phyloP scores from a whole-genome alignment of 148 eudicot species.

The Polygonum aviculare region DNA sequence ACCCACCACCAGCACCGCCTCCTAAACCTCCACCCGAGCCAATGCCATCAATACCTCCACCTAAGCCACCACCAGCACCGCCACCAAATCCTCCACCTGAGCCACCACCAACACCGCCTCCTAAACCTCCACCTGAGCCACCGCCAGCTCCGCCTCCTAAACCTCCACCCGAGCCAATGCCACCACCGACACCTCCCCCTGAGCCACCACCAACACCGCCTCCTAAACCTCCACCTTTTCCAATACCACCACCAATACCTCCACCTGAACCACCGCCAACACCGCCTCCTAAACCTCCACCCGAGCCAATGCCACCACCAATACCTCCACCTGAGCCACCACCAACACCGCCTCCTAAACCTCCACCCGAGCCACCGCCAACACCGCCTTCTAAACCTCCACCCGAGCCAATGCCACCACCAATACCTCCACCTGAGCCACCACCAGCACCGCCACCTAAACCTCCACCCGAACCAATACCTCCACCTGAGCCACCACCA shows the following conservation, averaged over 20 bases:
- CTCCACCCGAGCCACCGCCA: slow-evolving; percentile 15
- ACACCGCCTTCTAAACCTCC: slow-evolving; percentile 13
- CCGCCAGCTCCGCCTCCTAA: not conserved
- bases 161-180: not conserved
- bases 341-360: slow-evolving; percentile 12
- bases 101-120: not conserved
- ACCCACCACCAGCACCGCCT: slow-evolving; percentile 6
- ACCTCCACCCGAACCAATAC: not conserved
- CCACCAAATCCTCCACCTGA: not conserved
- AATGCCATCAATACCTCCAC: slow-evolving; percentile 12
- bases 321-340: not conserved
- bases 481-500: not conserved
- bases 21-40: slow-evolving; percentile 17
- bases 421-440: not conserved
- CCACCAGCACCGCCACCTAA: not conserved
- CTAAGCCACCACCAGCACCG: not conserved
- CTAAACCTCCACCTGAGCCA: not conserved
- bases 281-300: too few relatives aligned
- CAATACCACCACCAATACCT: slow-evolving; percentile 17
- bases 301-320: too few relatives aligned
- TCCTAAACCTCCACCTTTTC: slow-evolving; percentile 10
- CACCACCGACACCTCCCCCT: slow-evolving; percentile 11
- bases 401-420: not conserved
- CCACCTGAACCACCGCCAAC: slow-evolving; percentile 12
- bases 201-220: not conserved